A percentile compares a stretch with the other conserved stretches of the same genome.
phyloP scores from a whole-genome alignment of 139 green algal genomes.

The Picochlorum sp. region DNA sequence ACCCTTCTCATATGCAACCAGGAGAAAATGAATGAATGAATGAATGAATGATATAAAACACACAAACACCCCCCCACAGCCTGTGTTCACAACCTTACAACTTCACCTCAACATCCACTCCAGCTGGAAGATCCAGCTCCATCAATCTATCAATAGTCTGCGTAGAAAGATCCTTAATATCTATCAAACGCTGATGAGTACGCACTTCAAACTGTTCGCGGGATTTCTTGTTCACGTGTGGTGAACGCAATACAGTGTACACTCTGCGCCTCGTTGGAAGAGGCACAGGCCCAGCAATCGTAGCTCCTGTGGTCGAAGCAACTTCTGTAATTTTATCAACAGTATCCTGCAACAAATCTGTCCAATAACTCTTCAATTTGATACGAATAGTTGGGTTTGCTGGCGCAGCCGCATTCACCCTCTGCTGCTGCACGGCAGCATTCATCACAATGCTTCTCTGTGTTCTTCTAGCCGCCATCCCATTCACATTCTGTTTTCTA shows the following conservation, averaged over 20 bases:
- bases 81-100: constrained; percentile 15
- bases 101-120: constrained; percentile 70
- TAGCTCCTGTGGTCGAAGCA: constrained; percentile 45
- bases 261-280: constrained; percentile 50
- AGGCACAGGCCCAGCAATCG: constrained; percentile 53
- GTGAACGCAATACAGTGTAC: constrained; percentile 68
- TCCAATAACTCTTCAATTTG: constrained; percentile 62
- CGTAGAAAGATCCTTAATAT: constrained; percentile 58
- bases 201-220: constrained; percentile 79
- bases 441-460: no score
- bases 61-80: not conserved
- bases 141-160: constrained; percentile 76
- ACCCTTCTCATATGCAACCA: no score
- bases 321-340: constrained; percentile 53
- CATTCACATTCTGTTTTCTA: no score
- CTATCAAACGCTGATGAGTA: constrained; percentile 67
- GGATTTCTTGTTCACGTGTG: constrained; percentile 84
- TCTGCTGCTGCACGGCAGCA: not conserved
- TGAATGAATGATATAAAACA: not conserved
- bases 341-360: constrained; percentile 35
- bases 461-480: no score
- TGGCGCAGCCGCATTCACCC: constrained; percentile 6
- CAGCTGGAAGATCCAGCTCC: constrained; percentile 68
- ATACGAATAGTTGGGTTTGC: constrained; percentile 50
- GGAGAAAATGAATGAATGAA: no score